These are phyloP conservation scores for Bruguiera hainesii DNA, from an alignment of 441 rosid species.

Conservation along the genomic window DNA sequence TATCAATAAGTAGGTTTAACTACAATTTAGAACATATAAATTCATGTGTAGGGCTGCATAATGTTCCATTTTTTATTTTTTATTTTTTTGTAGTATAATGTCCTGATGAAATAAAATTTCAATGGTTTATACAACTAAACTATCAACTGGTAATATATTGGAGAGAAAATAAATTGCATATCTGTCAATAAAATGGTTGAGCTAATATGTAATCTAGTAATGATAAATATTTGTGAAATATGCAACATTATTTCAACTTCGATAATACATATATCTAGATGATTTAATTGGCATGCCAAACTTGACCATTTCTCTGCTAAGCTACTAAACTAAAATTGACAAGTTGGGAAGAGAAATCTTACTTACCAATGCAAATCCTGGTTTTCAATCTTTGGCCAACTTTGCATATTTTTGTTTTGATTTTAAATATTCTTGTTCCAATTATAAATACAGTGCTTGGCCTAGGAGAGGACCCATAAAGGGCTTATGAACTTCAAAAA, in stretches of 20 bases:
- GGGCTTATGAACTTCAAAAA: slow-evolving; percentile 17
- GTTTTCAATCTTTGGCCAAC: slow-evolving; percentile 12
- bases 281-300: slow-evolving; percentile 13
- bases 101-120: too few relatives aligned
- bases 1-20: too few relatives aligned
- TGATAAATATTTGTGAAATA: too few relatives aligned
- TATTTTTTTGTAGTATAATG: too few relatives aligned
- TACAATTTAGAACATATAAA: too few relatives aligned
- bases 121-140: too few relatives aligned
- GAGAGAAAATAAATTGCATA: too few relatives aligned
- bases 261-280: slow-evolving; percentile 17
- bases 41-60: too few relatives aligned
- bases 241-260: not conserved
- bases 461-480: slow-evolving; percentile 6
- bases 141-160: too few relatives aligned
- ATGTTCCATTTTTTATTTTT: too few relatives aligned
- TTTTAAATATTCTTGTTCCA: not conserved
- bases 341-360: not conserved
- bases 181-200: too few relatives aligned
- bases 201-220: too few relatives aligned
- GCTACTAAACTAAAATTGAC: not conserved
- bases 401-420: slow-evolving; percentile 22
- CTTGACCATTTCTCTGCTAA: slow-evolving; percentile 15
- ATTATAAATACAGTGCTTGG: slow-evolving; percentile 17
- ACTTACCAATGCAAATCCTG: slow-evolving; percentile 30